Percentiles rank a stretch among this genome's conserved stretches.
Conservation (phyloP, 345 rosid genomes). For the Bruguiera gymnorhiza region DNA sequence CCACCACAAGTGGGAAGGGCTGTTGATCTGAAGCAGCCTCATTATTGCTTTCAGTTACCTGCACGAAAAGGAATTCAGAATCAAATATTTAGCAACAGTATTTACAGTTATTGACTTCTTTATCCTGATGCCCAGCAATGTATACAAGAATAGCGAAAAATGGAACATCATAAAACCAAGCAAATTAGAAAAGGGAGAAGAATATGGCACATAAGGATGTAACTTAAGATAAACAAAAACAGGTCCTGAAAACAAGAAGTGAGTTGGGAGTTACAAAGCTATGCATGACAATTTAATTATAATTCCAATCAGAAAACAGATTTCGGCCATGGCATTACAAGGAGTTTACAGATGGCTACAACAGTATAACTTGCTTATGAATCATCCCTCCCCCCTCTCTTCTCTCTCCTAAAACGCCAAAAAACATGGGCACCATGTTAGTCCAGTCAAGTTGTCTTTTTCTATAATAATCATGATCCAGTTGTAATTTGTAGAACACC, state of each 20-base stretch:
- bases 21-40: constrained; percentile 29
- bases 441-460: too few relatives aligned
- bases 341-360: too few relatives aligned
- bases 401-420: too few relatives aligned
- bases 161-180: neutral
- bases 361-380: too few relatives aligned
- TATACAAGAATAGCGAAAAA: neutral
- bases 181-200: neutral
- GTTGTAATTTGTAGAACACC: too few relatives aligned
- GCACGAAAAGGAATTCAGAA: constrained; percentile 7
- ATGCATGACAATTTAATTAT: too few relatives aligned
- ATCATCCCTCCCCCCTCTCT: too few relatives aligned
- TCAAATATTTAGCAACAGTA: neutral
- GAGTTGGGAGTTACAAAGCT: neutral
- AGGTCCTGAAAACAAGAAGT: neutral
- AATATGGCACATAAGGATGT: neutral
- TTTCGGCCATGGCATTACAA: too few relatives aligned
- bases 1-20: constrained; percentile 47
- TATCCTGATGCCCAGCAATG: neutral
- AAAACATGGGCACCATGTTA: too few relatives aligned
- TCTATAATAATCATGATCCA: too few relatives aligned
- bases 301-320: too few relatives aligned
- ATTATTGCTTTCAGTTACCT: constrained; percentile 66
- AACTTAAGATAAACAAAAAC: neutral
- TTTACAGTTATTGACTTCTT: neutral